Conservation (phyloP, 2,329 filamentous ascomycete genomes). For the Pseudocercospora musae region DNA sequence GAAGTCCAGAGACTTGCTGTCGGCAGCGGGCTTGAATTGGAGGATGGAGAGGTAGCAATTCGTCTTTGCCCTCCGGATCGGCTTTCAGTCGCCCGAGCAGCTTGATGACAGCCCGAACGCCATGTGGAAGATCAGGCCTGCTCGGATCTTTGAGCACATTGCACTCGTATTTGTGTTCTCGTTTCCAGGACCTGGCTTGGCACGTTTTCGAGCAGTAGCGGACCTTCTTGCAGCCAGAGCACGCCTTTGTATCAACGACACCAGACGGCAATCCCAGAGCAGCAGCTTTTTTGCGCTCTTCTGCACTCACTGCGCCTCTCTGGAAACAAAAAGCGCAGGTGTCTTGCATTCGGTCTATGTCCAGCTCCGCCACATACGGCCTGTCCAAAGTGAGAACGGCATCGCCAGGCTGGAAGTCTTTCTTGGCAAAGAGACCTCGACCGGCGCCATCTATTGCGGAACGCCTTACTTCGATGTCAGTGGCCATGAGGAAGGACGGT, state of each 20-base stretch:
- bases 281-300: constrained; percentile 33
- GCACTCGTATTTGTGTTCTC: constrained; percentile 59
- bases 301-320: constrained; percentile 17
- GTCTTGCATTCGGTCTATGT: constrained; percentile 50
- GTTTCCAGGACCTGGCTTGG: constrained; percentile 58
- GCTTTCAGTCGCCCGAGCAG: constrained; percentile 40
- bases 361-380: constrained; percentile 55
- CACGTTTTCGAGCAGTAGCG: constrained; percentile 61
- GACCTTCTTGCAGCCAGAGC: constrained; percentile 56
- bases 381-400: constrained; percentile 49
- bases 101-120: constrained; percentile 55
- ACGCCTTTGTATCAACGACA: constrained; percentile 47
- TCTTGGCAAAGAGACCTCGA: constrained; percentile 54
- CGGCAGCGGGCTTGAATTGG: constrained; percentile 23
- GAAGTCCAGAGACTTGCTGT: constrained; percentile 46
- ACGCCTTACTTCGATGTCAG: constrained; percentile 24
- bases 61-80: constrained; percentile 25
- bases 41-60: constrained; percentile 25
- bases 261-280: constrained; percentile 30
- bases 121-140: constrained; percentile 49
- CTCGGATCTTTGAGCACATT: constrained; percentile 46
- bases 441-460: constrained; percentile 38
- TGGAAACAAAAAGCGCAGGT: constrained; percentile 58
- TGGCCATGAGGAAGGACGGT: constrained; percentile 1
- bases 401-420: constrained; percentile 48